Evolutionary conservation across 2,329 filamentous ascomycete species (phyloP).

Genomic region (Aspergillus luchuensis): DNA sequence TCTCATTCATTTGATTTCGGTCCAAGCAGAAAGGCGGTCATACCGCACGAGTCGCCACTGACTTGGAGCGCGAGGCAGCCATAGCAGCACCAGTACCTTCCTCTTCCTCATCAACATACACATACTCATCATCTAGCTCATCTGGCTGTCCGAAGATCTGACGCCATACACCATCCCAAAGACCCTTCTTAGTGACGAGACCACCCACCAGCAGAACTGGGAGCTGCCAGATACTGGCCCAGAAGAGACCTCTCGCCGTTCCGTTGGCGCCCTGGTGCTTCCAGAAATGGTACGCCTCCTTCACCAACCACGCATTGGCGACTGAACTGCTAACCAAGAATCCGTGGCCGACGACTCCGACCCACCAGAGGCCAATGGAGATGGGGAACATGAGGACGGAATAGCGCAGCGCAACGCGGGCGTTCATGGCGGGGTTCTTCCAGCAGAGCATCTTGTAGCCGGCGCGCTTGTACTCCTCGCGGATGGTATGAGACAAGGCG

Average conservation of each 20-base stretch:
- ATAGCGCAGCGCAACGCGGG: constrained; percentile 84
- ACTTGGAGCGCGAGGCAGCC: neutral
- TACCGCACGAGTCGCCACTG: neutral
- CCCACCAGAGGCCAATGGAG: constrained; percentile 76
- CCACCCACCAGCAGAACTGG: constrained; percentile 87
- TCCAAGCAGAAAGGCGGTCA: neutral
- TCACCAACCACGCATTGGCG: constrained; percentile 82
- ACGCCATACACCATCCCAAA: constrained; percentile 81
- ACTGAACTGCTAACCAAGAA: constrained; percentile 79
- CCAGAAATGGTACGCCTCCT: constrained; percentile 82
- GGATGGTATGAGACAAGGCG: constrained; percentile 82
- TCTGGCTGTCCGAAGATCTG: constrained; percentile 62
- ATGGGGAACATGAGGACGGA: constrained; percentile 82
- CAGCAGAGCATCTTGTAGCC: constrained; percentile 76
- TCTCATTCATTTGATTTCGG: neutral
- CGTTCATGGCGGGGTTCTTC: constrained; percentile 83
- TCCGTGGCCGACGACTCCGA: constrained; percentile 79
- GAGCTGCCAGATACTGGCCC: constrained; percentile 97
- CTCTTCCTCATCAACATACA: constrained; percentile 60
- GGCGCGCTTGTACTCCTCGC: constrained; percentile 79
- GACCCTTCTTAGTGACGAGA: constrained; percentile 88
- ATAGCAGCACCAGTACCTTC: constrained; percentile 16
- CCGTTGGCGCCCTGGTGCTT: constrained; percentile 74
- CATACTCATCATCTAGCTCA: constrained; percentile 57
- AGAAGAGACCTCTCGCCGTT: constrained; percentile 82